Evolutionary conservation across 2,329 filamentous ascomycete species (phyloP), one percentile per base, ranked within the genome.

Genomic region (Mycocentrospora acerina): DNA sequence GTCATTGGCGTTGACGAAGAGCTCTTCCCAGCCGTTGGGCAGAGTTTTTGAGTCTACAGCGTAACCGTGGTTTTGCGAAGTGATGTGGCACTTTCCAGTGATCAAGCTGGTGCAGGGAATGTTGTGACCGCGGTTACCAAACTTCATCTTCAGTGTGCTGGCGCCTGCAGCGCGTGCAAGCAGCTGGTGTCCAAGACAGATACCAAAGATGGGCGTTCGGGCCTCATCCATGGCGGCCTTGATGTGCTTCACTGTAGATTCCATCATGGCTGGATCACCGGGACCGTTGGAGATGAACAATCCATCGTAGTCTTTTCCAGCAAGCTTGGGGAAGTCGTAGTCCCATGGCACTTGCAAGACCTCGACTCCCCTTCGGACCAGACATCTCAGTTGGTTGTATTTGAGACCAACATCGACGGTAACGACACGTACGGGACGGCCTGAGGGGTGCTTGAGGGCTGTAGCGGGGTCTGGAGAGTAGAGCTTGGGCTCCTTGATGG

Each of bases 1-100:
- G 58, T 98, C 93, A 68, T 98, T 98, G 70, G 93, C 91, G 63
- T 98, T 98, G 61, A 97, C 86, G 55, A 97, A 98, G 8, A 97
- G 80, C 71, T 97, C 93, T 56, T 85, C 81, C 93, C 93, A 98
- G 45, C 83, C 87, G 11, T 79, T 66, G 8, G 87, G 80, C 8
- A 98, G 75, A 16, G 82, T 88, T 40, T 76, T 75, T 4, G 89
- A 78, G 66, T 97, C 89, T 28, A 98, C 93, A 8, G 90, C 93
- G 61, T 85, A 98, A 68, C 93, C 93, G 69, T 98, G 93, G 71
- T 98, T 98, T 71, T 98, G 93, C 8, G 93, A 97, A 27, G 93
- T 98, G 66, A 98, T 98, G 73, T 98, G 91, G 69, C 93, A 98
- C 73, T 90, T 90, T 57, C 93, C 93, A 29, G 91, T 95, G 53